Base-by-base conservation (phyloP, 352 stramenopile species). In the Saprolegnia diclina region DNA sequence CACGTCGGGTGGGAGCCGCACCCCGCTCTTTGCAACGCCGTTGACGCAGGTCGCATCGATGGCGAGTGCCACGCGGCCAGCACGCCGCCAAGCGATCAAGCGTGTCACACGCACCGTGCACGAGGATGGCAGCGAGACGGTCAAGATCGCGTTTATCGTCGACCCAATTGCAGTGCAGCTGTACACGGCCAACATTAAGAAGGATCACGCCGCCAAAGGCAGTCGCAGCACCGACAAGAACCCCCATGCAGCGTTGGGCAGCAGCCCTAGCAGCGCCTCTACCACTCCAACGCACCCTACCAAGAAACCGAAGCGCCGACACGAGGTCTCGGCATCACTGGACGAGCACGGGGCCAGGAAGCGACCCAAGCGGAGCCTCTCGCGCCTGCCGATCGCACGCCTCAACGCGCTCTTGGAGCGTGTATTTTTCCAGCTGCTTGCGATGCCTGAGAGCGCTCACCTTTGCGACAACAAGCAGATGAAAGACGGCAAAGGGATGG, bases 401-500 rank as follows among this genome's bases (percentile, higher is more conserved):
- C 64, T 93, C 21, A 91, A 90, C 56, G 76, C 74, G 5, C 84
- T 77, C 21, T 57, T 93, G 13, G 77, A 86, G 26, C 52, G 79
- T 19, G 81, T 92, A 38, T 74, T 92, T 42, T 69, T 79, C 26
- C 81, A 82, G 63, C 65, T 93, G 46, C 55, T 91, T 1, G 81
- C 85, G 13, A 88, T 91, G 82, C 79, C 82, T 13, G 83, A 93
- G 64, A 92, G 83, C 40, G 82, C 89, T 62, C 66, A 92, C 22
- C 91, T 93, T 62, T 79, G 85, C 26, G 54, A 74, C 26, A 84
- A 91, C 65, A 92, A 93, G 52, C 91, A 91, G 68, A 72, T 80
- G 62, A 81, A 92, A 59, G 87, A 91, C 72, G 91, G 91, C 72
- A 81, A 89, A 40, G 82, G 83, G 14, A 91, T 93, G 82, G 85